Conservation (phyloP, 441 rosid species). For the Flueggea neowawraea region DNA sequence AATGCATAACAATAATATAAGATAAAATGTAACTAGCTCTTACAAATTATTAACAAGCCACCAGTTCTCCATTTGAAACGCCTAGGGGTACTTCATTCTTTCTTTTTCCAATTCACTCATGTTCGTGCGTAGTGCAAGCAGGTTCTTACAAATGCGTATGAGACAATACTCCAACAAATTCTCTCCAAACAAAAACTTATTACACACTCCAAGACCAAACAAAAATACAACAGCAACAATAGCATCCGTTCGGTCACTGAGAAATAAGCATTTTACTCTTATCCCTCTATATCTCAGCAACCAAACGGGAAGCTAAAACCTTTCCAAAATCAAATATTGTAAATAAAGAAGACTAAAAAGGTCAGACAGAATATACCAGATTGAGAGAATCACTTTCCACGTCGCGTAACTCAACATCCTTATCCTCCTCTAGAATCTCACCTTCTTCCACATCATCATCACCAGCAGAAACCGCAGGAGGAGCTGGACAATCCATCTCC, state of each 20-base stretch:
- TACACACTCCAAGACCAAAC: constrained; percentile 12
- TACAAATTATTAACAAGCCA: constrained; percentile 81
- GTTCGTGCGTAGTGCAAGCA: constrained; percentile 39
- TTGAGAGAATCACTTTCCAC: constrained; percentile 25
- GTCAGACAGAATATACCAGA: constrained; percentile 72
- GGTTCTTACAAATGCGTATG: constrained; percentile 51
- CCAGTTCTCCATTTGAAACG: constrained; percentile 66
- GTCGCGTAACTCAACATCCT: constrained; percentile 28
- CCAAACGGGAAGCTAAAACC: constrained; percentile 24
- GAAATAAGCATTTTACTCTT: constrained; percentile 12
- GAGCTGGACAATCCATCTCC: constrained; percentile 18
- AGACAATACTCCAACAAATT: constrained; percentile 47
- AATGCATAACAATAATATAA: constrained; percentile 5
- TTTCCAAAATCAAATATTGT: background rate
- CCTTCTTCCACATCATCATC: constrained; percentile 95
- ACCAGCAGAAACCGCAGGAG: constrained; percentile 8
- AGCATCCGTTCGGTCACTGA: constrained; percentile 29
- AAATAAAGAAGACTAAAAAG: constrained; percentile 8
- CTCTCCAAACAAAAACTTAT: constrained; percentile 49
- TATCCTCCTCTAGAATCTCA: constrained; percentile 86
- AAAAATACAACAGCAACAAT: constrained; percentile 12
- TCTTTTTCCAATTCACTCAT: constrained; percentile 57
- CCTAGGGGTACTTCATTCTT: constrained; percentile 39
- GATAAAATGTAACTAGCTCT: constrained; percentile 57
- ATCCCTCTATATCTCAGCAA: constrained; percentile 17